Evolutionary conservation across 768 basidiomycete species (phyloP).

Genomic region (Lactarius deliciosus): DNA sequence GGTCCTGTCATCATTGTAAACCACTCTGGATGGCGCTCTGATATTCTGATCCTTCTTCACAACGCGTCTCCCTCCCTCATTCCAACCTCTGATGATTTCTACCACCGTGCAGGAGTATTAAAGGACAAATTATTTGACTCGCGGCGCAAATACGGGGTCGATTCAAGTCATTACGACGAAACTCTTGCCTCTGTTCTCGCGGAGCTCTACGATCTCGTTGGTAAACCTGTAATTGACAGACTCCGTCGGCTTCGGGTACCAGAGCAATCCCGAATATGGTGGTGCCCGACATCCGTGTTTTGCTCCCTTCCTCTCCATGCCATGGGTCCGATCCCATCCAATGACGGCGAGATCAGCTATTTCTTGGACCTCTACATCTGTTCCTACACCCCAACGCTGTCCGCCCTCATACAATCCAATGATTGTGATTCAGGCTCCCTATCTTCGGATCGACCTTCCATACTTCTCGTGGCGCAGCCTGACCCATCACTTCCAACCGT

Average conservation of each 20-base stretch:
- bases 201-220: background rate
- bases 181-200: no score
- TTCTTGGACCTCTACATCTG: slow-evolving; percentile 12
- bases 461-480: no score
- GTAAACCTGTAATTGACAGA: background rate
- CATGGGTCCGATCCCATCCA: slow-evolving; percentile 10
- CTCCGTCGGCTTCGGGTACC: background rate
- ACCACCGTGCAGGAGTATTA: background rate
- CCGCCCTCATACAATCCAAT: background rate
- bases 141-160: background rate
- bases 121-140: background rate
- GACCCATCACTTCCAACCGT: no score
- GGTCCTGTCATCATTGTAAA: background rate
- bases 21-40: background rate
- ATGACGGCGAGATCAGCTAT: background rate
- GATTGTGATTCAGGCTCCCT: no score
- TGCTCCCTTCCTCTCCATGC: slow-evolving; percentile 25
- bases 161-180: background rate
- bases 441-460: no score
- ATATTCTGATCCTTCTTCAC: background rate
- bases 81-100: background rate
- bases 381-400: background rate
- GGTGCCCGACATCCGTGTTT: background rate
- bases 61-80: background rate
- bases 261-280: background rate